These are phyloP conservation scores for Calonectria hawksworthii DNA, from an alignment of 2,329 filamentous ascomycete genomes.

Conservation along the genomic window DNA sequence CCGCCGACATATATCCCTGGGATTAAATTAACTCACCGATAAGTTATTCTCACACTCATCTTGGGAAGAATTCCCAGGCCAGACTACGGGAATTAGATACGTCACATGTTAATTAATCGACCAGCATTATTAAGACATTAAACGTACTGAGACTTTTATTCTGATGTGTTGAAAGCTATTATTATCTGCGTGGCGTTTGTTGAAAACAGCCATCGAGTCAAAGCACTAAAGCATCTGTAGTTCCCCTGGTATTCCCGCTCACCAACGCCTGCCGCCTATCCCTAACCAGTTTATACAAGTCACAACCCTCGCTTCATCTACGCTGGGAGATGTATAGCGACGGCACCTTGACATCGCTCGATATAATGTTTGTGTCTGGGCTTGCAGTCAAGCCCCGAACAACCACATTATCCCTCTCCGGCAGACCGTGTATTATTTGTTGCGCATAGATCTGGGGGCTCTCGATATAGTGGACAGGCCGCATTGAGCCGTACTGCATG, in stretches of 20 bases:
- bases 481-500: not conserved
- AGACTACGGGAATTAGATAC: not conserved
- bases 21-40: no score
- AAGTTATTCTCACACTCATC: not conserved
- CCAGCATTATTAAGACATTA: not conserved
- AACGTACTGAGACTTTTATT: not conserved
- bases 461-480: not conserved
- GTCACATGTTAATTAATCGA: not conserved
- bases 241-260: not conserved
- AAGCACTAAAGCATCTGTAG: not conserved
- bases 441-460: not conserved
- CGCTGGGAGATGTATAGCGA: not conserved
- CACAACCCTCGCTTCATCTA: not conserved
- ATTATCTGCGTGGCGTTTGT: not conserved
- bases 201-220: not conserved
- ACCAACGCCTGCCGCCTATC: not conserved
- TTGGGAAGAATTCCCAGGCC: not conserved
- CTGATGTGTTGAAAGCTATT: not conserved
- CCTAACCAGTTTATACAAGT: not conserved
- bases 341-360: not conserved
- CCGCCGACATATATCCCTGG: not conserved
- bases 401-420: not conserved
- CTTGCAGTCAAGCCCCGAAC: not conserved
- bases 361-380: not conserved
- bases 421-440: not conserved